phyloP scores from a whole-genome alignment of 2,329 filamentous ascomycete species.

The Colletotrichum trifolii region DNA sequence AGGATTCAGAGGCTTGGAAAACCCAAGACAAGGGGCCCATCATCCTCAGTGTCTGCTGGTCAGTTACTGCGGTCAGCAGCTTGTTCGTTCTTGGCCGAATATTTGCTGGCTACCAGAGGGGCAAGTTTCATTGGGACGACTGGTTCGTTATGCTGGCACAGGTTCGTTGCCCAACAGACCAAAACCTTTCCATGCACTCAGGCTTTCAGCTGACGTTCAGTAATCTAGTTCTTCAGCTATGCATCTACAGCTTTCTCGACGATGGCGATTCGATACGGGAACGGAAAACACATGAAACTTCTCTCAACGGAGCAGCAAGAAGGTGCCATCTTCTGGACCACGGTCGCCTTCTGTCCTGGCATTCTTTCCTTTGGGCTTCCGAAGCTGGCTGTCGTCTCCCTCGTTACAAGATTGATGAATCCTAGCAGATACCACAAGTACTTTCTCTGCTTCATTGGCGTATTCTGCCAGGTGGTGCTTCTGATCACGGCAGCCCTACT shows the following conservation, averaged over 20 bases:
- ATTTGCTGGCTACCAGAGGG: constrained; percentile 42
- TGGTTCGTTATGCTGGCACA: constrained; percentile 48
- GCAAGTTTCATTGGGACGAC: constrained; percentile 49
- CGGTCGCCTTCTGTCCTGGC: constrained; percentile 42
- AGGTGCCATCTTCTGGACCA: constrained; percentile 38
- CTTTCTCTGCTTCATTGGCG: constrained; percentile 41
- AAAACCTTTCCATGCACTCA: too few relatives aligned
- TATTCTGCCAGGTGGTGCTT: constrained; percentile 35
- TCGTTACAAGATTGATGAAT: constrained; percentile 42
- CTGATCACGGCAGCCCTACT: constrained; percentile 38
- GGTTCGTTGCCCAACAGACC: constrained; percentile 38
- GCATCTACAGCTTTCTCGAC: constrained; percentile 4
- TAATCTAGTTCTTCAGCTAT: too few relatives aligned
- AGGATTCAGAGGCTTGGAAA: constrained; percentile 11
- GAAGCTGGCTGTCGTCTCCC: constrained; percentile 43
- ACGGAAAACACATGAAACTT: constrained; percentile 38
- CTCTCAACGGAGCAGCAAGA: constrained; percentile 33
- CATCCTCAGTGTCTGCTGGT: constrained; percentile 46
- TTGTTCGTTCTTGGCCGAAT: constrained; percentile 42
- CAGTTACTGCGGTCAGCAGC: constrained; percentile 43
- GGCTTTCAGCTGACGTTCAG: too few relatives aligned
- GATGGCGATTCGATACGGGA: constrained; percentile 37
- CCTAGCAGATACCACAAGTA: constrained; percentile 38
- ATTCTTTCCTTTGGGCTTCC: constrained; percentile 43
- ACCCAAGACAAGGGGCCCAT: constrained; percentile 43